phyloP scores from a whole-genome alignment of 371 early-diverging fungal genomes.

The Amoeboradix gromovi region DNA sequence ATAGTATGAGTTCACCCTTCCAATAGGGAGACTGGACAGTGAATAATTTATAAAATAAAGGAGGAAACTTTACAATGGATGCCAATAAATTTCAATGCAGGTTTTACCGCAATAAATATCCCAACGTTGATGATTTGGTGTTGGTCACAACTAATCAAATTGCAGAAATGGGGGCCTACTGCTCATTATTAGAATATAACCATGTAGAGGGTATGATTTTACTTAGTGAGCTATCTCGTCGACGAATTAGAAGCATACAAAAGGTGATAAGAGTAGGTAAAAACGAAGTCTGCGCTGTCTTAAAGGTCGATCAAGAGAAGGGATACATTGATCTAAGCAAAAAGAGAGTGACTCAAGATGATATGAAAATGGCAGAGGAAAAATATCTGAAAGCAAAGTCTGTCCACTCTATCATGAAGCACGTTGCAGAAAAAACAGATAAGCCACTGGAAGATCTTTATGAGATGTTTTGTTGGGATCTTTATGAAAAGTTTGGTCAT shows the following conservation, averaged over 20 bases:
- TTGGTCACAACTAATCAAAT: slow-evolving; percentile 93
- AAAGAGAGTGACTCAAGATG: slow-evolving; percentile 87
- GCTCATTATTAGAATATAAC: slow-evolving; percentile 62
- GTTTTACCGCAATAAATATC: slow-evolving; percentile 63
- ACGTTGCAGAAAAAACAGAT: slow-evolving; percentile 68
- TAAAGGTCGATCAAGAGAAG: slow-evolving; percentile 94
- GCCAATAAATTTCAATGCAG: slow-evolving; percentile 1
- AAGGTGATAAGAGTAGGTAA: slow-evolving; percentile 87
- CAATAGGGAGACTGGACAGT: too few relatives aligned
- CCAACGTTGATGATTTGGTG: slow-evolving; percentile 89
- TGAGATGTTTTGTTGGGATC: slow-evolving; percentile 76
- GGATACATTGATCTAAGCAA: slow-evolving; percentile 98
- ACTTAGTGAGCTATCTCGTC: slow-evolving; percentile 72
- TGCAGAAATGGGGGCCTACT: slow-evolving; percentile 92
- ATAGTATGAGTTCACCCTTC: too few relatives aligned
- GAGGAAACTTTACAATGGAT: too few relatives aligned
- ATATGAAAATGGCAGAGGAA: slow-evolving; percentile 73
- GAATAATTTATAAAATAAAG: too few relatives aligned
- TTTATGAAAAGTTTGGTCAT: slow-evolving; percentile 88
- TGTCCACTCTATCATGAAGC: slow-evolving; percentile 43
- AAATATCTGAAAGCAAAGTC: slow-evolving; percentile 85
- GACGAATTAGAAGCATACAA: slow-evolving; percentile 91
- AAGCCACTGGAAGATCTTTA: slow-evolving; percentile 55
- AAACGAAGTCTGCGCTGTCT: slow-evolving; percentile 85
- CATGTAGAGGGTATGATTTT: slow-evolving; percentile 92